Base-by-base conservation (phyloP, 2,329 filamentous ascomycete genomes). In the Helminthosporium solani region DNA sequence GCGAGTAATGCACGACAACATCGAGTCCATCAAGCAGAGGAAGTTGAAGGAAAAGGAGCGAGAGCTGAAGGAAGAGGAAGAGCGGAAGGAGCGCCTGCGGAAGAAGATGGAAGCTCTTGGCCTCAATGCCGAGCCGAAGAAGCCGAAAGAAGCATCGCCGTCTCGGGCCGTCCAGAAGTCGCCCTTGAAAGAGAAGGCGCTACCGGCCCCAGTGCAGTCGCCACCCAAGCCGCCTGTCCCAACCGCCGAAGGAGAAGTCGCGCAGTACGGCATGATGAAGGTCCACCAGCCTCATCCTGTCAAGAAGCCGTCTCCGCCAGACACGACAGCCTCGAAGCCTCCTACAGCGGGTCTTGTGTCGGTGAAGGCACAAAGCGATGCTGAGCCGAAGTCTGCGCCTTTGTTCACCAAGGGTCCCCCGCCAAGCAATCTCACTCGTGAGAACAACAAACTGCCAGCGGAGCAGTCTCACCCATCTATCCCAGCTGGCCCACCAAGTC, bases 91-190 rank as follows among this genome's bases (percentile, higher is more conserved):
- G 61, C 81, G 87, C 19, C 83, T 91, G 50, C 80, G 83, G 38
- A 78, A 85, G 63, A 90, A 88, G 67, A 71, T 91, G 37, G 86
- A 86, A 57, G 82, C 83, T 7, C 72, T 91, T 63, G 86, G 85
- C 0, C 82, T 84, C 14, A 75, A 80, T 2, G 50, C 61, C 9
- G 60, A 63, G 27, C 27, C 53, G 2, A 67, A 67, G 50, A 70
- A 70, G 47, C 37, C 51, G 57, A 71, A 68, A 53, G 71, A 74
- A 34, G 50, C 61, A 53, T 61, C 66, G 6, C 63, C 73, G 18
- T 67, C 73, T 11, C 66, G 57, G 37, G 38, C 53, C 35, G 42
- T 49, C 14, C 64, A 62, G 21, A 64, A 60, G 36, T 68, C 66
- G 4, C 64, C 71, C 5, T 74, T 76, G 23, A 79, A 82, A 31